Conservation (phyloP, 2,329 filamentous ascomycete species). For the Trichoderma sp. region DNA sequence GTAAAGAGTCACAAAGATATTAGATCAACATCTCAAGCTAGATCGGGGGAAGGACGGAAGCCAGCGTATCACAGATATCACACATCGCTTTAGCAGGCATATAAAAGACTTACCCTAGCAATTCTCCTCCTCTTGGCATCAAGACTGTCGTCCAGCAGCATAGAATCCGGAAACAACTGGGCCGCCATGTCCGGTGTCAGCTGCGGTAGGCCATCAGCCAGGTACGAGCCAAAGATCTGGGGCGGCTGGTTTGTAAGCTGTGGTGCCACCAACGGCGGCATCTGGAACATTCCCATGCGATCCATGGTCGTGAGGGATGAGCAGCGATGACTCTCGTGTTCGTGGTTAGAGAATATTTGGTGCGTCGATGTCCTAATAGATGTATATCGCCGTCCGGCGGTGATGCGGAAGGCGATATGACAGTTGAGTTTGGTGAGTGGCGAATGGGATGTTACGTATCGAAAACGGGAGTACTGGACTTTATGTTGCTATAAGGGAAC, state of each 20-base stretch:
- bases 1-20: constrained; percentile 10
- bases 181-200: constrained; percentile 60
- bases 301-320: constrained; percentile 39
- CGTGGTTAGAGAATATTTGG: neutral
- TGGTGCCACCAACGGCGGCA: constrained; percentile 59
- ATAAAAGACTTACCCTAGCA: constrained; percentile 68
- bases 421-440: neutral
- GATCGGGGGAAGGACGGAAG: neutral
- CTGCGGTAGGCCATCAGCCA: constrained; percentile 62
- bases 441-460: neutral
- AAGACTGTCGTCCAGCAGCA: constrained; percentile 66
- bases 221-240: constrained; percentile 69
- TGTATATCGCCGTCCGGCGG: neutral
- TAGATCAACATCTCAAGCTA: neutral
- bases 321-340: neutral
- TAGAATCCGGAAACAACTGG: constrained; percentile 64
- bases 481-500: neutral
- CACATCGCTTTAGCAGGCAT: neutral
- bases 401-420: neutral
- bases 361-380: neutral
- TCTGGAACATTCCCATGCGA: constrained; percentile 59
- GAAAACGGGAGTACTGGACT: neutral
- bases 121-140: constrained; percentile 90
- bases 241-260: constrained; percentile 68
- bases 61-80: neutral